Conservation (phyloP, 768 basidiomycete species). For the Suillus subaureus region DNA sequence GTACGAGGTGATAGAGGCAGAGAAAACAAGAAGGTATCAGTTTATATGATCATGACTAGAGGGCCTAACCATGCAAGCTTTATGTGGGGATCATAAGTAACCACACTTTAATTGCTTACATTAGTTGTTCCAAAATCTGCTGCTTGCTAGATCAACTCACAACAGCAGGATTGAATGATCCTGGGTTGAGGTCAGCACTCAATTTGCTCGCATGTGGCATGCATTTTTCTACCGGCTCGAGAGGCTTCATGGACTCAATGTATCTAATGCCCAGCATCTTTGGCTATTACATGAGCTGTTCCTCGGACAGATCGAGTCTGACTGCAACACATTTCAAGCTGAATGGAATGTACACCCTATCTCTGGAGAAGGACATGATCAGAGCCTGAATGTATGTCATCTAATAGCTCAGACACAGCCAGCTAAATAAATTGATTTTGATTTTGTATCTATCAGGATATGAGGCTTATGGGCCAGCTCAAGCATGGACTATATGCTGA, state of each 20-base stretch:
- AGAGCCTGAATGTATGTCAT: slow-evolving; percentile 18
- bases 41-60: slow-evolving; percentile 36
- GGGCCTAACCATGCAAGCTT: slow-evolving; percentile 34
- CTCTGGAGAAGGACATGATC: slow-evolving; percentile 11
- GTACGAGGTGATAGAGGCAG: too few relatives aligned
- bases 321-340: slow-evolving; percentile 15
- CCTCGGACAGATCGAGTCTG: slow-evolving; percentile 17
- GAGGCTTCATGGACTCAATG: slow-evolving; percentile 22
- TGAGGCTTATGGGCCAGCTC: too few relatives aligned
- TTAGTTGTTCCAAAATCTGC: slow-evolving; percentile 29
- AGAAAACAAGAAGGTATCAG: slow-evolving; percentile 19
- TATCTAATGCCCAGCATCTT: slow-evolving; percentile 14
- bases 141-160: slow-evolving; percentile 14
- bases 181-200: slow-evolving; percentile 29
- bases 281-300: slow-evolving; percentile 22
- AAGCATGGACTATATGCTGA: too few relatives aligned
- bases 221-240: slow-evolving; percentile 27
- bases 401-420: too few relatives aligned
- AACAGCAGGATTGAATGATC: slow-evolving; percentile 30
- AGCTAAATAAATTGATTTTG: too few relatives aligned
- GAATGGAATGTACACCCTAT: slow-evolving; percentile 26
- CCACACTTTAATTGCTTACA: not conserved
- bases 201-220: slow-evolving; percentile 26
- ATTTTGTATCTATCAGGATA: too few relatives aligned
- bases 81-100: slow-evolving; percentile 28